Evolutionary conservation across 805 yeast genomes (phyloP), one percentile per base, ranked within the genome.

Genomic region (Nakazawaea pomicola): DNA sequence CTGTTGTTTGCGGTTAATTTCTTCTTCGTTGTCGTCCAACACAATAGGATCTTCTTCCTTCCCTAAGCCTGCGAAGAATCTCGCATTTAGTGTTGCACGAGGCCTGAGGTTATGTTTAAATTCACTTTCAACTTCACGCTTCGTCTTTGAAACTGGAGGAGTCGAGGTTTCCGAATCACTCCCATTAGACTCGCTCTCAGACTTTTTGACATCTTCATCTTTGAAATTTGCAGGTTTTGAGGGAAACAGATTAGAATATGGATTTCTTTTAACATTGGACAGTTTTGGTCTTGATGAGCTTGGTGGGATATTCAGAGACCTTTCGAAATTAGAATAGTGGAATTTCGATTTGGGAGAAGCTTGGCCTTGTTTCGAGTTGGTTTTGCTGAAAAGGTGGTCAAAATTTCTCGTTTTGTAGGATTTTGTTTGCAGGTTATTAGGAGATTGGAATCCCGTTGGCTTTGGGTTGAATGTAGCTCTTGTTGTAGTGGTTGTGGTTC

Each of bases 41-140:
- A 56, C 43, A 15, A 56, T 54, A 1, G 62, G 62, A 29, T 56
- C 60, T 15, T 57, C 61, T 27, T 52, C 49, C 1, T 60, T 55
- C 4, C 61, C 62, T 1, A 41, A 41, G 16, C 54, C 60, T 4
- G 58, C 60, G 29, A 55, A 55, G 12, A 53, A 51, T 9, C n/a
- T 24, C 4, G n/a, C 28, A 24, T 11, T 24, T n/a, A 24, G 10
- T 11, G n/a, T 24, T 24, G 28, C 28, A 24, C 28, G 28, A 4
- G 28, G n/a, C 28, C 28, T 24, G 6, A 24, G 28, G n/a, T 24
- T 24, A n/a, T n/a, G n/a, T n/a, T n/a, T n/a, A n/a, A n/a, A n/a
- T n/a, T n/a, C 25, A 23, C 10, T 23, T 23, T 23, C 10, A 23
- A n/a, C 30, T 28, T 14, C 16, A n/a, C 9, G 8, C 14, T 3